Conservation (phyloP, 495 filamentous ascomycete genomes). For the Talaromyces proteolyticus region DNA sequence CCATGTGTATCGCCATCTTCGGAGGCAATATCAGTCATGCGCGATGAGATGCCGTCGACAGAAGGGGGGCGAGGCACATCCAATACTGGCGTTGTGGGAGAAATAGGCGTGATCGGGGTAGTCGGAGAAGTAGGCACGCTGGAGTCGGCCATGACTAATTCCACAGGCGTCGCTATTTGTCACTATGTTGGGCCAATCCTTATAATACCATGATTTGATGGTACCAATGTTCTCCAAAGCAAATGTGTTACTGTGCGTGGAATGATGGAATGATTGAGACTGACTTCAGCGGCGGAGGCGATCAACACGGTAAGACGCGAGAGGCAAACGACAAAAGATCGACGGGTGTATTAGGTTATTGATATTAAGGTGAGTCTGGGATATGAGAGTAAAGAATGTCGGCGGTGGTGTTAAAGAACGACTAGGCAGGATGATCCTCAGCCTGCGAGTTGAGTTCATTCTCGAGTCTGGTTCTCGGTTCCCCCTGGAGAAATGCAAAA, state of each 20-base stretch:
- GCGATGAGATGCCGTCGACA: conserved; percentile 67
- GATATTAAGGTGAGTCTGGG: too few relatives aligned
- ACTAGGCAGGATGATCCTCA: too few relatives aligned
- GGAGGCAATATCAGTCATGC: conserved; percentile 71
- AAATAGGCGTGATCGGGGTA: neutral
- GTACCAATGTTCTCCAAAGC: too few relatives aligned
- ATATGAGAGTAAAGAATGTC: too few relatives aligned
- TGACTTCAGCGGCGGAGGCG: too few relatives aligned
- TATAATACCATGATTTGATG: neutral
- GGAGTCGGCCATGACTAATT: conserved; percentile 7
- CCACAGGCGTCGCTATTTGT: neutral
- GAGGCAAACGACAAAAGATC: too few relatives aligned
- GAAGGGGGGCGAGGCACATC: conserved; percentile 41
- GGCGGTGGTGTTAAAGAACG: too few relatives aligned
- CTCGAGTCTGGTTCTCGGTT: neutral
- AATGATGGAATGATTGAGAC: too few relatives aligned
- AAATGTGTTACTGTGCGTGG: too few relatives aligned
- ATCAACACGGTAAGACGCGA: too few relatives aligned
- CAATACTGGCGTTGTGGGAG: conserved; percentile 9
- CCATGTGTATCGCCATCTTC: conserved; percentile 44
- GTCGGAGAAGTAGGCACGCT: conserved; percentile 8
- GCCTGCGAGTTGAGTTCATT: too few relatives aligned
- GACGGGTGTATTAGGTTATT: too few relatives aligned
- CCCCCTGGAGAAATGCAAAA: neutral
- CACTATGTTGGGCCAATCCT: neutral